These are phyloP conservation scores for Pulveroboletus sp. DNA, from an alignment of 768 basidiomycete species.

Conservation along the genomic window DNA sequence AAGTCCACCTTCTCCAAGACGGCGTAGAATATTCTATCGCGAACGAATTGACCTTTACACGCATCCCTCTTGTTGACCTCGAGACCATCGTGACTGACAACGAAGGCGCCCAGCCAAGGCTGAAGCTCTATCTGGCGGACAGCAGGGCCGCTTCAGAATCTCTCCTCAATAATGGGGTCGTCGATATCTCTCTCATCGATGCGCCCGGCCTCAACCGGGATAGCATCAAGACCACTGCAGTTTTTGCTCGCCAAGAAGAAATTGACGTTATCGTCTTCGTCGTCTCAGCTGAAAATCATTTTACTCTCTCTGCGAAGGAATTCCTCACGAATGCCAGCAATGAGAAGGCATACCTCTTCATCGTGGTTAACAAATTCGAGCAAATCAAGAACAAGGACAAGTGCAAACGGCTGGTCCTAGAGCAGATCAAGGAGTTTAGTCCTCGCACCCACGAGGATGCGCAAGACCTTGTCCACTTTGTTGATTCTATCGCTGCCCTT, in stretches of 20 bases:
- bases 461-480: constrained; percentile 94
- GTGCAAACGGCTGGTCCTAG: constrained; percentile 81
- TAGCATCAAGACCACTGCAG: constrained; percentile 87
- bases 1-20: constrained; percentile 78
- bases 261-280: constrained; percentile 99
- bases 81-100: constrained; percentile 68
- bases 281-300: constrained; percentile 97
- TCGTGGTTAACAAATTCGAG: constrained; percentile 98
- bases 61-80: constrained; percentile 61
- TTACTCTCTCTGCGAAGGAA: constrained; percentile 92
- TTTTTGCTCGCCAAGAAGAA: constrained; percentile 94
- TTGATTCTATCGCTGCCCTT: constrained; percentile 80
- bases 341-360: constrained; percentile 97
- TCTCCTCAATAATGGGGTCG: constrained; percentile 89
- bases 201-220: constrained; percentile 97
- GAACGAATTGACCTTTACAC: constrained; percentile 75
- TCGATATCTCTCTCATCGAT: constrained; percentile 97
- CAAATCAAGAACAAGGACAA: constrained; percentile 94
- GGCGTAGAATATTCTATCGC: constrained; percentile 61
- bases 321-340: constrained; percentile 90
- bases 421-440: constrained; percentile 90
- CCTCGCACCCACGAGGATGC: constrained; percentile 91
- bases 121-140: constrained; percentile 90
- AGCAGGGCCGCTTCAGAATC: constrained; percentile 74
- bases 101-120: constrained; percentile 55